Conservation (phyloP, 305 asterid genomes). For the Euphrasia arctica region DNA sequence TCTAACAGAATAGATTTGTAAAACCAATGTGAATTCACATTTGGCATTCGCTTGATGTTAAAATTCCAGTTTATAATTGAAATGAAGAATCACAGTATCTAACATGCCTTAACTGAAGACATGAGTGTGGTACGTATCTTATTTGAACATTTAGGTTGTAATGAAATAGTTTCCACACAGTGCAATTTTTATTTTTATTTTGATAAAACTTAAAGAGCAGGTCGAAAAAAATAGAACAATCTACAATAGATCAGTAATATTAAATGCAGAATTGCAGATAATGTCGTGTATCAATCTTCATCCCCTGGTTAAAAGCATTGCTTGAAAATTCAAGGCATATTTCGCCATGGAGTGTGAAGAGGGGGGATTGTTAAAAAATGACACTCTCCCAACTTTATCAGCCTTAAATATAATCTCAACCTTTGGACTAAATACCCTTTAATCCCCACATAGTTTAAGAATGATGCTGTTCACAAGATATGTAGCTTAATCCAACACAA, state of each 20-base stretch:
- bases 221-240: neutral
- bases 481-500: constrained; percentile 5
- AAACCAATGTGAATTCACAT: constrained; percentile 3
- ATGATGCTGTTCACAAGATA: neutral
- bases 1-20: neutral
- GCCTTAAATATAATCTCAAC: no score
- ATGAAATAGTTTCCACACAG: no score
- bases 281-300: neutral
- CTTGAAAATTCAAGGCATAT: no score
- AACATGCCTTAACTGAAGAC: constrained; percentile 10
- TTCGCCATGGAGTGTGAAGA: no score
- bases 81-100: constrained; percentile 1
- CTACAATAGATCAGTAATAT: neutral
- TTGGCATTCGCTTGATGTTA: neutral
- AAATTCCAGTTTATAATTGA: neutral
- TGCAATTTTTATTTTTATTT: no score
- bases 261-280: no score
- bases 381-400: no score
- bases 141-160: neutral
- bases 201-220: no score
- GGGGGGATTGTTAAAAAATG: no score
- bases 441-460: no score
- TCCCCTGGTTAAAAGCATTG: no score
- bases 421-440: no score
- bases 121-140: constrained; percentile 8